Evolutionary conservation across 371 early-diverging fungal genomes (phyloP).

Genomic region (Mortierella sp.): DNA sequence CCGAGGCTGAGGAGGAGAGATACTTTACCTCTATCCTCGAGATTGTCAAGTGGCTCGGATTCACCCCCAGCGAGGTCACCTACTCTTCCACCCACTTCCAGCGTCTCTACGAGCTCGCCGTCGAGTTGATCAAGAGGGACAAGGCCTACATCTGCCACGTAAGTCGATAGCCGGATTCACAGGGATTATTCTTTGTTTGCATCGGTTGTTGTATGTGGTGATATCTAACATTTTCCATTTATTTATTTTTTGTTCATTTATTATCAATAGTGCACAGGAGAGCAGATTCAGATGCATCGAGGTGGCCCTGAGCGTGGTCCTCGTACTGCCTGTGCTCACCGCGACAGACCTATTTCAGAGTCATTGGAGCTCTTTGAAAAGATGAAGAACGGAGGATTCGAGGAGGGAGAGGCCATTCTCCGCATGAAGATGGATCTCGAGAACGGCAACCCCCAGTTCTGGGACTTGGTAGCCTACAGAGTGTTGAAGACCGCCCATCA

Average conservation of each 20-base stretch:
- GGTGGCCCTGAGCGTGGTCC: constrained; percentile 93
- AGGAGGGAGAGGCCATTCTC: constrained; percentile 93
- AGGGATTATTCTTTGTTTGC: neutral
- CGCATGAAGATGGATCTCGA: constrained; percentile 99
- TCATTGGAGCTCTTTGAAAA: constrained; percentile 95
- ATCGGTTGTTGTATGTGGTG: neutral
- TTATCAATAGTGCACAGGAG: constrained; percentile 80
- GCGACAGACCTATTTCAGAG: constrained; percentile 94
- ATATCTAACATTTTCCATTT: neutral
- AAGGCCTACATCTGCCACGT: constrained; percentile 98
- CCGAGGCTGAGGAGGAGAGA: constrained; percentile 96
- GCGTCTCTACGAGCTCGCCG: constrained; percentile 91
- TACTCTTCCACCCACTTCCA: constrained; percentile 99
- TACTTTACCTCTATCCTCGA: constrained; percentile 98
- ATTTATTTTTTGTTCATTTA: neutral
- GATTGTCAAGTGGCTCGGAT: constrained; percentile 98
- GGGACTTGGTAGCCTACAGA: constrained; percentile 99
- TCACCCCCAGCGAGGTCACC: constrained; percentile 94
- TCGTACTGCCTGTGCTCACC: constrained; percentile 92
- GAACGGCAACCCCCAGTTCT: constrained; percentile 98
- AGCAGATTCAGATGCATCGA: constrained; percentile 93
- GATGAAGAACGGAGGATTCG: constrained; percentile 98
- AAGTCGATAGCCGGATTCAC: constrained; percentile 19
- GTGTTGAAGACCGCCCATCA: constrained; percentile 94
- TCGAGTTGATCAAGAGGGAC: constrained; percentile 91